Evolutionary conservation across 2,329 filamentous ascomycete species (phyloP).

Genomic region (Ascochyta koolunga): DNA sequence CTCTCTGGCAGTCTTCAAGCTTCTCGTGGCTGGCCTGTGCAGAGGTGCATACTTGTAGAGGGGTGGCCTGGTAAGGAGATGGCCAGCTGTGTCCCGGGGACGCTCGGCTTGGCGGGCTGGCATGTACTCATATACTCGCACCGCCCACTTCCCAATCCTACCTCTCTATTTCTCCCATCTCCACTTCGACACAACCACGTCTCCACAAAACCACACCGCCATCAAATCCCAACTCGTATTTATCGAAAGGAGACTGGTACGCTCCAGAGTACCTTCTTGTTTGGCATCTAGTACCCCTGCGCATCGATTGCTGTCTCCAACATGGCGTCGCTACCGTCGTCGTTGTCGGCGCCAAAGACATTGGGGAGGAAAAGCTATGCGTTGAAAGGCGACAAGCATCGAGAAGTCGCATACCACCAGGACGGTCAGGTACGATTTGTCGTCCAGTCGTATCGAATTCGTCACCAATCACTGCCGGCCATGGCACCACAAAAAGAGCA

Average conservation of each 20-base stretch:
- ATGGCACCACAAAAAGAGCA: background rate
- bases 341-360: background rate
- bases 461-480: background rate
- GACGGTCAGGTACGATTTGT: conserved; percentile 31
- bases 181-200: conserved; percentile 5
- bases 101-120: conserved; percentile 25
- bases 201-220: conserved; percentile 5
- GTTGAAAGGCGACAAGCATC: conserved; percentile 17
- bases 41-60: background rate
- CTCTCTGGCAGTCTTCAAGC: background rate
- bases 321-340: conserved; percentile 31
- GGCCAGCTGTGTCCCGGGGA: conserved; percentile 16
- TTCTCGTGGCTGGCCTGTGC: background rate
- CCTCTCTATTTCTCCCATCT: conserved; percentile 13
- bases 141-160: conserved; percentile 24
- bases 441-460: conserved; percentile 25
- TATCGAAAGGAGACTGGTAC: background rate
- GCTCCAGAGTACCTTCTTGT: background rate
- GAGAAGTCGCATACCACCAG: conserved; percentile 30
- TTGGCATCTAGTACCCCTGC: background rate
- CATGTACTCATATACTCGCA: conserved; percentile 32
- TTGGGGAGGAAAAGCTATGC: background rate
- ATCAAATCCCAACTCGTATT: conserved; percentile 1
- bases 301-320: background rate
- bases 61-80: conserved; percentile 13